Conservation (phyloP, 495 filamentous ascomycete species). For the Podospora anserina region DNA sequence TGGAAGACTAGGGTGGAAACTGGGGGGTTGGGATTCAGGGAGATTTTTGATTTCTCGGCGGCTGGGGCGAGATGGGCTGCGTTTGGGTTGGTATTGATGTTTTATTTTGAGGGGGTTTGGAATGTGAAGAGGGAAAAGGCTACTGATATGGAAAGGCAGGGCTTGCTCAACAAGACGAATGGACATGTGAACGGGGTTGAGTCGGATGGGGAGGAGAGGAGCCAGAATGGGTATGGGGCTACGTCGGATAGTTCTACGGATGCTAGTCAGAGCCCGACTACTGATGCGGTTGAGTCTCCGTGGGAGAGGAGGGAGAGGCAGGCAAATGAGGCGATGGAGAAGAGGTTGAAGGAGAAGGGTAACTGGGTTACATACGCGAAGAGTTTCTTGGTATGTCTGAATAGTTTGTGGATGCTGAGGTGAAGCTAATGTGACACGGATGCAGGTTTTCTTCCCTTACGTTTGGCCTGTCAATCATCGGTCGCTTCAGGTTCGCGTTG, state of each 20-base stretch:
- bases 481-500: slow-evolving; percentile 53
- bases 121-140: slow-evolving; percentile 31
- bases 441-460: slow-evolving; percentile 59
- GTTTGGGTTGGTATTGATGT: slow-evolving; percentile 28
- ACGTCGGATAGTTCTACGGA: slow-evolving; percentile 40
- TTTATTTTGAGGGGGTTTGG: slow-evolving; percentile 33
- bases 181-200: slow-evolving; percentile 12
- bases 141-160: slow-evolving; percentile 49
- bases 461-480: slow-evolving; percentile 60
- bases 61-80: slow-evolving; percentile 35
- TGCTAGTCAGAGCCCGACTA: slow-evolving; percentile 29
- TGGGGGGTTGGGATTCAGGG: slow-evolving; percentile 20
- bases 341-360: slow-evolving; percentile 57
- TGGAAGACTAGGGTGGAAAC: slow-evolving; percentile 24
- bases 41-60: slow-evolving; percentile 35
- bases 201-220: slow-evolving; percentile 24
- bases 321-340: slow-evolving; percentile 51
- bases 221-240: slow-evolving; percentile 40
- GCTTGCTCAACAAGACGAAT: slow-evolving; percentile 41
- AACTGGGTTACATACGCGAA: slow-evolving; percentile 64
- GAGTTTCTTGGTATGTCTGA: slow-evolving; percentile 51
- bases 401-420: not conserved
- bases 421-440: slow-evolving; percentile 6
- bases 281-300: slow-evolving; percentile 42
- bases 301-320: slow-evolving; percentile 50